Evolutionary conservation across 2,329 filamentous ascomycete genomes (phyloP).

Genomic region (Arthrinium phaeospermum): DNA sequence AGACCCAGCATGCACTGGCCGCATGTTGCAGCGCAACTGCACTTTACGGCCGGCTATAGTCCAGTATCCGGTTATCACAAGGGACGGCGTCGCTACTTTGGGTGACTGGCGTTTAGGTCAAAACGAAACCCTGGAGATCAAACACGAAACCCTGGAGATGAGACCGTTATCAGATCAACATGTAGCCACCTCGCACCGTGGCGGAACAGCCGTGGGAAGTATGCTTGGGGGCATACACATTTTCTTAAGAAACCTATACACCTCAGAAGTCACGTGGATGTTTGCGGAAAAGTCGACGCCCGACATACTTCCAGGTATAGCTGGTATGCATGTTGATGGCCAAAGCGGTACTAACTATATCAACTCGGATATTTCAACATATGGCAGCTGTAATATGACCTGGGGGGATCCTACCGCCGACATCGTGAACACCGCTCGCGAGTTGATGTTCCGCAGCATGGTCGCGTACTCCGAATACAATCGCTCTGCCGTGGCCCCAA

Average conservation of each 20-base stretch:
- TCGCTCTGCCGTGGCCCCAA: neutral
- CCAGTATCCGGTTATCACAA: neutral
- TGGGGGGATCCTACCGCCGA: slow-evolving; percentile 13
- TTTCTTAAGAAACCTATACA: neutral
- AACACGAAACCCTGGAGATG: too few relatives aligned
- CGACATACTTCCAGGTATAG: too few relatives aligned
- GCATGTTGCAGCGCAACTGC: neutral
- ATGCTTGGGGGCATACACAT: neutral
- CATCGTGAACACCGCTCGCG: slow-evolving; percentile 13
- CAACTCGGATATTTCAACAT: neutral
- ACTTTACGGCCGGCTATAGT: neutral
- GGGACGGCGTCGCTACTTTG: neutral
- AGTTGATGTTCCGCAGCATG: slow-evolving; percentile 18
- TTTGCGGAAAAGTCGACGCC: too few relatives aligned
- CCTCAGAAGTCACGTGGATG: neutral
- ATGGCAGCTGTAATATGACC: neutral
- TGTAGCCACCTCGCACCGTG: too few relatives aligned
- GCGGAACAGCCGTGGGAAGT: too few relatives aligned
- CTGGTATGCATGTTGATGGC: too few relatives aligned
- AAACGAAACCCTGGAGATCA: neutral
- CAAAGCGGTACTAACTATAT: neutral
- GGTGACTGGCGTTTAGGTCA: neutral
- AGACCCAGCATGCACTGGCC: neutral
- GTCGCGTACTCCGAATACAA: neutral
- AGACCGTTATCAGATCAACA: too few relatives aligned